Base-by-base conservation (phyloP, 2,329 filamentous ascomycete species). In the Diaporthe ampelina region DNA sequence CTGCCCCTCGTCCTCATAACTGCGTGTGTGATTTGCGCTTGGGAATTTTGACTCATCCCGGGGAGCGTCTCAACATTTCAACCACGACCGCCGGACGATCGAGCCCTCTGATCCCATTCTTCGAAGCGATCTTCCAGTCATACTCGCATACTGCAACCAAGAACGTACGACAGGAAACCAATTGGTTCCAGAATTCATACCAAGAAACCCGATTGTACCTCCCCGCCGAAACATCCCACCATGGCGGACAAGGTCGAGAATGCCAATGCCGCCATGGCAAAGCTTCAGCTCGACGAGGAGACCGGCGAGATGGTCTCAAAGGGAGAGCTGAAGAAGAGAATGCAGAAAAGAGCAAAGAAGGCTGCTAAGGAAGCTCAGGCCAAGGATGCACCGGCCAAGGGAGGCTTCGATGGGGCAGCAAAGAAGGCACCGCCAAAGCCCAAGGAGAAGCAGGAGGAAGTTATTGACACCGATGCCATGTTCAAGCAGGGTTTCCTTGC, bases 401-500 rank as follows among this genome's bases (percentile, higher is more conserved):
- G 48, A 52, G 48, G 48, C n/a, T 52, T 52, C n/a, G 48, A 52
- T 52, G 48, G 48, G 48, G 63, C 79, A 26, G 77, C 76, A 52
- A 80, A 82, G 68, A 81, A 78, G 77, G 80, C 65, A 72, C 81
- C 76, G 37, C 75, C 76, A 68, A 80, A 73, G 74, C 79, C 85
- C 67, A 88, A 90, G 80, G 84, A 86, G 69, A 89, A 89, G 81
- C 86, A 86, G 43, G 84, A 76, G 40, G 75, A 75, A 24, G 68
- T 72, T 29, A 73, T 89, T 56, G 89, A 91, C 76, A 86, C 88
- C 0, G 88, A 94, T 76, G 87, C 89, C 77, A 95, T 95, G 90
- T 96, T 95, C 87, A 94, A 94, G 84, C 89, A 91, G 80, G 94
- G 94, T 52, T 96, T 95, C 84, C 88, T 95, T 48, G 87, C 89